Evolutionary conservation across 2,329 filamentous ascomycete species (phyloP).

Genomic region (Apiospora koreana): DNA sequence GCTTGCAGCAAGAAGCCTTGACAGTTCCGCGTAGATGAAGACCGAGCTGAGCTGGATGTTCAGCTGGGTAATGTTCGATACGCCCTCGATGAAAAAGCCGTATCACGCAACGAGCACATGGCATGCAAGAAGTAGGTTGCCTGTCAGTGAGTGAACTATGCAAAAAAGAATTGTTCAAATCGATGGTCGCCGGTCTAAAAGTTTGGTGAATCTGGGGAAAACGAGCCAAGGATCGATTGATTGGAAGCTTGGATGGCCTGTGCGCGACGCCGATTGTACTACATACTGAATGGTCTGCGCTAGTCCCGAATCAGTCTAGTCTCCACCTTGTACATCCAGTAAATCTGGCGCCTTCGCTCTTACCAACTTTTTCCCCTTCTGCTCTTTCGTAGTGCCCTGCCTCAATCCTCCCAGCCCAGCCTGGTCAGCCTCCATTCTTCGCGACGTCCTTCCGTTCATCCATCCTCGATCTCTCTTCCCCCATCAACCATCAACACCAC

Average conservation of each 20-base stretch:
- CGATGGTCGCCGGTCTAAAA: background rate
- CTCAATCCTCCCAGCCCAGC: background rate
- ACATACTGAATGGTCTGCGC: background rate
- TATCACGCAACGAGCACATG: background rate
- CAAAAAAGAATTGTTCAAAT: background rate
- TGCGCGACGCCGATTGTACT: background rate
- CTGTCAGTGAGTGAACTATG: background rate
- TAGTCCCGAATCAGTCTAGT: background rate
- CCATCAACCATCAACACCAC: slow-evolving; percentile 1
- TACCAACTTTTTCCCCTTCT: slow-evolving; percentile 13
- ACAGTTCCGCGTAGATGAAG: background rate
- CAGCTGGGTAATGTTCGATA: background rate
- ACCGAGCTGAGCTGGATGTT: background rate
- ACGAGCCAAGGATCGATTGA: background rate
- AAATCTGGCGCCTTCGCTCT: slow-evolving; percentile 10
- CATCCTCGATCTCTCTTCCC: background rate
- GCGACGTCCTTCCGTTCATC: slow-evolving; percentile 7
- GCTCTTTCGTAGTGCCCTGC: slow-evolving; percentile 9
- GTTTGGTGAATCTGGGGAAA: slow-evolving; percentile 10
- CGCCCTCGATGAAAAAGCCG: background rate
- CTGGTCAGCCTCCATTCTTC: slow-evolving; percentile 11
- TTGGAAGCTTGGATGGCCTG: background rate
- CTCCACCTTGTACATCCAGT: background rate
- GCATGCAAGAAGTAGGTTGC: background rate
- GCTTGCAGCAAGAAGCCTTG: background rate